These are phyloP conservation scores for Penicillium sp. DNA, from an alignment of 2,329 filamentous ascomycete species.

Conservation along the genomic window DNA sequence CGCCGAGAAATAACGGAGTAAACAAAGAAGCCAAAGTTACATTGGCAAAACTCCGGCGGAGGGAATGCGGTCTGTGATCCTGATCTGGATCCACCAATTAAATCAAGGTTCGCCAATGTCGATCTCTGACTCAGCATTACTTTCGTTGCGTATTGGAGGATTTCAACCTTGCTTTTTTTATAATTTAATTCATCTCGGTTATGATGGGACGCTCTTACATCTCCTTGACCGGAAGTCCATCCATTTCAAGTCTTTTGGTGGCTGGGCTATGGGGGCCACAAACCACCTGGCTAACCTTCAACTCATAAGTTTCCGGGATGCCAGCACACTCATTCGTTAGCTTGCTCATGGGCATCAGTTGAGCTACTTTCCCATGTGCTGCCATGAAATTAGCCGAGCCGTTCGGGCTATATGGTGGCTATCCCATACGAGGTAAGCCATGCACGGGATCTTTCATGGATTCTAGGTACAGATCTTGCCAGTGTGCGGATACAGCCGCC, in stretches of 20 bases:
- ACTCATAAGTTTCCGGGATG: background rate
- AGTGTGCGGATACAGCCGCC: background rate
- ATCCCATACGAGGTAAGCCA: background rate
- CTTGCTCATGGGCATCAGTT: background rate
- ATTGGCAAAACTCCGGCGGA: conserved; percentile 31
- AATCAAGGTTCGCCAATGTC: background rate
- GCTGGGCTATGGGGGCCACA: background rate
- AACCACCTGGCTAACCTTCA: background rate
- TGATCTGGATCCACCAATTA: background rate
- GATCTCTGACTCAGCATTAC: background rate
- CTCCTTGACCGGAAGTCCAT: conserved; percentile 3
- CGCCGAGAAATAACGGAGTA: background rate
- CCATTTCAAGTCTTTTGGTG: background rate
- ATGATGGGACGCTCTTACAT: background rate
- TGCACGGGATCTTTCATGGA: background rate
- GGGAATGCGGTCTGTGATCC: conserved; percentile 5
- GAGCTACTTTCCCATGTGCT: background rate
- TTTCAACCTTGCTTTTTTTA: background rate
- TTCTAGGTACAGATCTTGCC: background rate
- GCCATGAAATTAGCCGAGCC: background rate
- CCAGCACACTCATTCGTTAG: background rate
- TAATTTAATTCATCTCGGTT: background rate
- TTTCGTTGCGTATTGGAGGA: background rate
- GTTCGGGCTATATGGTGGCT: background rate
- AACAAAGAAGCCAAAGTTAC: conserved; percentile 15